A percentile compares a stretch with the other conserved stretches of the same genome.
These are phyloP conservation scores for Pinus tabuliformis DNA, from an alignment of 75 land plant genomes.

Conservation along the genomic window DNA sequence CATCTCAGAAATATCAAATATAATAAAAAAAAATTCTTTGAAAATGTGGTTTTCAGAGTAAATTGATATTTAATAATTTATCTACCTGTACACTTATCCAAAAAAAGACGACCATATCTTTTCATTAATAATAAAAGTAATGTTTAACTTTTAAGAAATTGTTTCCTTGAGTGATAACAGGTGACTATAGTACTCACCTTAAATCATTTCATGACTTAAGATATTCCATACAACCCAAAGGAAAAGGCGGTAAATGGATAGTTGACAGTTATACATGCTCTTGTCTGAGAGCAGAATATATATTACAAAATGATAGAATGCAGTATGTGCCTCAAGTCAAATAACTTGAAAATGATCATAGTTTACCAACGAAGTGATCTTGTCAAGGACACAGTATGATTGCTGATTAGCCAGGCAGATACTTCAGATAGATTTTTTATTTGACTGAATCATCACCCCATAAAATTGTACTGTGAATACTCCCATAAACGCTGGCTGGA, in stretches of 20 bases:
- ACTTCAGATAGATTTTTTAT: background rate
- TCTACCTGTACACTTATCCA: background rate
- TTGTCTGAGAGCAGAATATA: too few relatives aligned
- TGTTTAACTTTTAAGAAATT: background rate
- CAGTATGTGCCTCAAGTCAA: background rate
- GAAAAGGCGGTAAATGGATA: background rate
- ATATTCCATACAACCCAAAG: background rate
- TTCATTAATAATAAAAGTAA: background rate
- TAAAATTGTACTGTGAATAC: background rate
- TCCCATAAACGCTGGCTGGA: background rate
- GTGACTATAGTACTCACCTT: too few relatives aligned
- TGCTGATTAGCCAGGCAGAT: background rate
- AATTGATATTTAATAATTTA: background rate
- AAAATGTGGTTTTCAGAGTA: background rate
- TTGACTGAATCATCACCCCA: constrained; percentile 3
- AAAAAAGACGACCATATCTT: background rate
- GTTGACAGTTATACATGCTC: background rate
- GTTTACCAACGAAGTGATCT: background rate
- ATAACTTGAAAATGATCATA: background rate
- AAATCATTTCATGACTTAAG: background rate
- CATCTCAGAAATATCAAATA: too few relatives aligned
- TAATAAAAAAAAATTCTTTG: too few relatives aligned
- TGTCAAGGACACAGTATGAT: background rate
- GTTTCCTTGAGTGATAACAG: background rate
- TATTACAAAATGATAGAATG: too few relatives aligned